Evolutionary conservation across 1,284 basidiomycete species (phyloP), one percentile per base, ranked within the genome.

Genomic region (Puccinia horiana): DNA sequence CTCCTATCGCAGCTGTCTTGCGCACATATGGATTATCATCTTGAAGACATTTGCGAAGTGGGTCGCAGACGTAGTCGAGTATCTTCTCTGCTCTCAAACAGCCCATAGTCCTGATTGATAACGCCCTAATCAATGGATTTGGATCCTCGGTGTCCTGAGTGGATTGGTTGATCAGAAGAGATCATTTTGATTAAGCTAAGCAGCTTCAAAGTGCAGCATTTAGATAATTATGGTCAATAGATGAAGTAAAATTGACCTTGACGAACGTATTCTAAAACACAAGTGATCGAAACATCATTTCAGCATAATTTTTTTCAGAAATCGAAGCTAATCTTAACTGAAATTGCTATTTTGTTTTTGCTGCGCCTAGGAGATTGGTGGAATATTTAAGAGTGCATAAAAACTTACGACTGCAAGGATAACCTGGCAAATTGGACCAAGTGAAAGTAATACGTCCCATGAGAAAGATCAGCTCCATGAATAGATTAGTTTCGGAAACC

Each of bases 81-180:
- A 96, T 93, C 78, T 92, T 89, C 12, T 93, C 91, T 69, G 94
- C 92, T 56, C 93, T 92, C 85, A 97, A 96, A 86, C 96, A 96
- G 29, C 95, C 95, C 95, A 97, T 96, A 26, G 95, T 97, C 49
- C 95, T 92, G 85, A 97, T 94, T 37, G 95, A 94, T 52, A 97
- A 89, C 1, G 95, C 95, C 35, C 95, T 92, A 82, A 96, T 93
- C 79, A 96, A 91, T 12, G 95, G 95, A 86, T 96, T 96, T 69
- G 92, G 91, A 87, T 96, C 94, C 86, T 92, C 92, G 85, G 93
- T 95, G 86, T 97, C 95, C 93, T 95, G 83, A 42, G 40, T 32
- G 75, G 29, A 42, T 35, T 35, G 29, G 63, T 47, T 63, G 11
- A 65, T 61, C 54, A n/a, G 54, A 56, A 56, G 42, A 26, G n/a